phyloP scores from a whole-genome alignment of 2,329 filamentous ascomycete genomes.

The Aspergillus sp. region DNA sequence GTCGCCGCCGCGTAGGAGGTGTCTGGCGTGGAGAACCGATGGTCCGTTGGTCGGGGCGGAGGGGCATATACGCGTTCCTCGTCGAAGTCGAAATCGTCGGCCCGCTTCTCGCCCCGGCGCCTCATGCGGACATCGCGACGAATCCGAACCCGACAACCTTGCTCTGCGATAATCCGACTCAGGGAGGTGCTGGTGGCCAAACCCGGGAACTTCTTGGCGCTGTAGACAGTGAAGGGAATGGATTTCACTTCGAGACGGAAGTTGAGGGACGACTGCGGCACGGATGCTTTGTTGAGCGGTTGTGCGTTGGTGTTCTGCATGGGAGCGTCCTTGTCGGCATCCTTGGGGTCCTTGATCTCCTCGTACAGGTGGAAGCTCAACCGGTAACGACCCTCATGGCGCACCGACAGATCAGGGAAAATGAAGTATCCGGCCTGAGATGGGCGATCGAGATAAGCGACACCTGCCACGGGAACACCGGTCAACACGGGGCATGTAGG shows the following conservation, averaged over 20 bases:
- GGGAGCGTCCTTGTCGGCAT: constrained; percentile 55
- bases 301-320: constrained; percentile 26
- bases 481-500: constrained; percentile 75
- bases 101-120: constrained; percentile 64
- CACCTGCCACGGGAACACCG: constrained; percentile 87
- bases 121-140: constrained; percentile 89
- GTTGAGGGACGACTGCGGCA: constrained; percentile 56
- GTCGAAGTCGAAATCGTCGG: constrained; percentile 60
- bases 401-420: constrained; percentile 91
- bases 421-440: constrained; percentile 80
- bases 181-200: constrained; percentile 80
- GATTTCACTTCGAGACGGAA: constrained; percentile 89
- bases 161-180: constrained; percentile 86
- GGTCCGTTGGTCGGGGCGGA: constrained; percentile 28
- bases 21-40: constrained; percentile 44
- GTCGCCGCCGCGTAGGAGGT: constrained; percentile 32
- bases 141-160: constrained; percentile 93
- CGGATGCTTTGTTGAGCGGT: constrained; percentile 31
- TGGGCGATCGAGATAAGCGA: constrained; percentile 90
- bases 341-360: constrained; percentile 76
- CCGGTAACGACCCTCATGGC: constrained; percentile 89
- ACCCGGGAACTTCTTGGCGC: constrained; percentile 97
- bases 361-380: constrained; percentile 90
- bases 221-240: constrained; percentile 76
- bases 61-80: constrained; percentile 42